Evolutionary conservation across 306 rosid genomes (phyloP), one percentile per base, ranked within the genome.

Genomic region (Vicia faba): DNA sequence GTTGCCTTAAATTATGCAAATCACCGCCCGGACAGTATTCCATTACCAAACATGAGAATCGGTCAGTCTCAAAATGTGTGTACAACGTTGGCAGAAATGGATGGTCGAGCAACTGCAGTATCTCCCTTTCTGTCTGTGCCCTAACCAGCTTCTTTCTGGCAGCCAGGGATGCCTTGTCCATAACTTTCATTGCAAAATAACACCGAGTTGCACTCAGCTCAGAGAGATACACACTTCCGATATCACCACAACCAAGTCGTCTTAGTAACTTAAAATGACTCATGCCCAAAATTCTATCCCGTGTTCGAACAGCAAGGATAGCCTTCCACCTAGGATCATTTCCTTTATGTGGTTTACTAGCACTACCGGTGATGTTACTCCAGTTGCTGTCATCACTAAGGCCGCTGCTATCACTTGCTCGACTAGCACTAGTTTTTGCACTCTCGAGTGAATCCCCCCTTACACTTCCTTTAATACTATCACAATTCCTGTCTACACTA

Each of bases 21-120:
- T 92, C 96, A 43, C 97, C 97, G 4, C 97, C 96, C 0, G 97
- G 96, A 76, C 97, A 92, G 85, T 84, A 92, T 71, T 92, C 97
- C 97, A 92, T 89, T 11, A 92, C 97, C 83, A 92, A 80, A 79
- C 97, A 89, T 43, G 85, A 92, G 79, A 92, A 92, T 58, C 96
- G 84, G 45, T 92, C 96, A 0, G 97, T 92, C 87, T 92, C 97
- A 26, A 92, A 92, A 83, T 92, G 96, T 7, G 97, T 87, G 70
- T 92, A 89, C 67, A 92, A 71, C 8, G 96, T 92, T 39, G 97
- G 97, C 39, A 92, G 86, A 79, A 92, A 92, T 41, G 97, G 97
- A 80, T 92, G 96, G 68, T 92, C 97, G 74, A 92, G 90, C 78
- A 85, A 79, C 84, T 92, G 97, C 76, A 92, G 64, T 72, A 92